Evolutionary conservation across 2,329 filamentous ascomycete species (phyloP).

Genomic region (Pyrenochaeta sp.): DNA sequence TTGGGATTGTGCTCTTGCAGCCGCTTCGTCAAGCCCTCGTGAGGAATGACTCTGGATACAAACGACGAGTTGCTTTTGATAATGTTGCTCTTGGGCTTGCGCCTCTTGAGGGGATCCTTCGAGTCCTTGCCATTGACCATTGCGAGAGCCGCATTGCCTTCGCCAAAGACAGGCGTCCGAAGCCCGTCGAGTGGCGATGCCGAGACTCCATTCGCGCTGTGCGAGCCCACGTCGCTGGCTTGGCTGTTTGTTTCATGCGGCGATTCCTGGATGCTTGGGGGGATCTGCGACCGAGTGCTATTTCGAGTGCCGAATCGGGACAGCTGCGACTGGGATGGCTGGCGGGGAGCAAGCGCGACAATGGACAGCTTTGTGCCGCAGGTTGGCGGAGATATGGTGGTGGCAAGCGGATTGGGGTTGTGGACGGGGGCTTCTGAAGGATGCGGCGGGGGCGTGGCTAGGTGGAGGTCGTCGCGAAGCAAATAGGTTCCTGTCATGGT

Average conservation of each 20-base stretch:
- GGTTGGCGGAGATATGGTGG: slow-evolving; percentile 82
- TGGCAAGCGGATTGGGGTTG: slow-evolving; percentile 91
- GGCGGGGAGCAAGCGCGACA: slow-evolving; percentile 70
- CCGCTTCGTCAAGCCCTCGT: slow-evolving; percentile 81
- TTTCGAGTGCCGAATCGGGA: slow-evolving; percentile 52
- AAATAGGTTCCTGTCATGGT: slow-evolving; percentile 77
- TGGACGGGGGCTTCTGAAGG: slow-evolving; percentile 88
- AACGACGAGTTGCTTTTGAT: slow-evolving; percentile 99
- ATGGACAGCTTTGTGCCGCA: slow-evolving; percentile 86
- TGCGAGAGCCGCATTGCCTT: slow-evolving; percentile 79
- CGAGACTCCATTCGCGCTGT: slow-evolving; percentile 47
- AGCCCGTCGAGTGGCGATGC: slow-evolving; percentile 41
- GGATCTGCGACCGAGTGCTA: slow-evolving; percentile 53
- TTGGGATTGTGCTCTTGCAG: slow-evolving; percentile 79
- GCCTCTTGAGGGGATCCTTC: slow-evolving; percentile 72
- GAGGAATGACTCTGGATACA: slow-evolving; percentile 93
- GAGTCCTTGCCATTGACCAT: slow-evolving; percentile 71
- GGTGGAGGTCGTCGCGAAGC: slow-evolving; percentile 87
- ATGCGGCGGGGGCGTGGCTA: slow-evolving; percentile 94
- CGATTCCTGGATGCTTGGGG: slow-evolving; percentile 57
- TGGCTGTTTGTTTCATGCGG: slow-evolving; percentile 55
- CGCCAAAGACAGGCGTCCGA: slow-evolving; percentile 77
- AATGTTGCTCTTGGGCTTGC: slow-evolving; percentile 98
- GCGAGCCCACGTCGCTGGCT: slow-evolving; percentile 56
- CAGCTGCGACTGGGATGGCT: slow-evolving; percentile 53